Conservation (phyloP, 345 rosid genomes). For the Acer negundo region DNA sequence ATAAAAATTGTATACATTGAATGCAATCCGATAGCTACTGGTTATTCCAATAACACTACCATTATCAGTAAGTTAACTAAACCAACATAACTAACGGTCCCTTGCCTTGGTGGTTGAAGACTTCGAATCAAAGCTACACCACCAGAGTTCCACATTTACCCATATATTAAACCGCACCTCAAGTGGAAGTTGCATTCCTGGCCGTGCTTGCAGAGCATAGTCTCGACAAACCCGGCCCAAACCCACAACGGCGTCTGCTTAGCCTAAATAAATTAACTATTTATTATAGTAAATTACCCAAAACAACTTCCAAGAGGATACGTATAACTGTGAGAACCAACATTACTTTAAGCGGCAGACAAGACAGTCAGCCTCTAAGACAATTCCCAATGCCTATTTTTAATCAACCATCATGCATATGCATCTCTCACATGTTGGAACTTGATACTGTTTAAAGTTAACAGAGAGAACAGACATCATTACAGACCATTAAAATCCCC, state of each 20-base stretch:
- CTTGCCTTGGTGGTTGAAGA: too few species aligned
- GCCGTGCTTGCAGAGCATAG: too few species aligned
- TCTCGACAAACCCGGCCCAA: too few species aligned
- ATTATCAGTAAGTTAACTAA: background rate
- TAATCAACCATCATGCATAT: slow-evolving; percentile 10
- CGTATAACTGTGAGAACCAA: background rate
- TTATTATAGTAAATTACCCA: background rate
- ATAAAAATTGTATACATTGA: background rate
- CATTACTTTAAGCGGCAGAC: slow-evolving; percentile 17
- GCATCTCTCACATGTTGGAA: slow-evolving; percentile 35
- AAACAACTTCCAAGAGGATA: slow-evolving; percentile 28
- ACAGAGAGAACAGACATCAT: slow-evolving; percentile 24
- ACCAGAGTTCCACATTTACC: too few species aligned
- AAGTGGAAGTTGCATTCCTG: too few species aligned
- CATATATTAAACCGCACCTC: too few species aligned
- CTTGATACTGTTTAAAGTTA: slow-evolving; percentile 42
- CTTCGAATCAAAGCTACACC: too few species aligned
- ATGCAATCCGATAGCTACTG: background rate
- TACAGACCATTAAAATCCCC: slow-evolving; percentile 19
- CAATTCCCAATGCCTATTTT: slow-evolving; percentile 33
- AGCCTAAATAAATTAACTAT: background rate
- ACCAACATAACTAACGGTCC: background rate
- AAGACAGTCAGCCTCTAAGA: slow-evolving; percentile 17
- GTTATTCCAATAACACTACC: background rate
- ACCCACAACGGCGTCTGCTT: too few species aligned